Percentiles rank a stretch among this genome's conserved stretches.
Conservation (phyloP, 805 yeast species). For the Sungouiozyma ichnusensis region DNA sequence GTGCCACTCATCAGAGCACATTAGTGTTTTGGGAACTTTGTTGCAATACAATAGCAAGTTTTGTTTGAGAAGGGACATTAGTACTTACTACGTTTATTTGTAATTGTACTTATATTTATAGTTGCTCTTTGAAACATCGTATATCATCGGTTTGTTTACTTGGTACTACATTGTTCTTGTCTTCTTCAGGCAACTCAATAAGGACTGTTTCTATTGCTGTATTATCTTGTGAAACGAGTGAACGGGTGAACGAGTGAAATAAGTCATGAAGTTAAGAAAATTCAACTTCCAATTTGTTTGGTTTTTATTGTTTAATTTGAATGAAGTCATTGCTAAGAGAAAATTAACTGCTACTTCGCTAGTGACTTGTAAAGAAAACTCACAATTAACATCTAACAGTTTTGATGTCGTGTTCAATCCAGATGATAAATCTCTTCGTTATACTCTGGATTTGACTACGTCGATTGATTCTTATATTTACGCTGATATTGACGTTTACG, state of each 20-base stretch:
- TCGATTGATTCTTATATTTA: conserved; percentile 53
- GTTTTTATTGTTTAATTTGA: neutral
- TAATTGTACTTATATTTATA: too few relatives aligned
- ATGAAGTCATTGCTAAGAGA: conserved; percentile 4
- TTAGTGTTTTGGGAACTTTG: too few relatives aligned
- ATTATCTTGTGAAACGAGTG: too few relatives aligned
- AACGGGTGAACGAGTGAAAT: neutral
- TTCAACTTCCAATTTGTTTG: neutral
- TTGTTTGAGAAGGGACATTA: too few relatives aligned
- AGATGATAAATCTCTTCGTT: conserved; percentile 52
- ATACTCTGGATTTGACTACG: conserved; percentile 60
- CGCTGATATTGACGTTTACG: conserved; percentile 68
- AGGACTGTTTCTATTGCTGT: too few relatives aligned
- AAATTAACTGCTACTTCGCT: conserved; percentile 50
- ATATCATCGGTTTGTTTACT: too few relatives aligned
- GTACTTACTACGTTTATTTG: too few relatives aligned
- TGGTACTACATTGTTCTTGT: too few relatives aligned
- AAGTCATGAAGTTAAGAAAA: neutral
- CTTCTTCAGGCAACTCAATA: too few relatives aligned
- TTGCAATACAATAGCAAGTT: too few relatives aligned
- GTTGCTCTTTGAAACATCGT: too few relatives aligned
- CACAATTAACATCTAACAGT: conserved; percentile 59
- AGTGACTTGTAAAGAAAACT: conserved; percentile 76
- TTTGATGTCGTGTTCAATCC: conserved; percentile 74
- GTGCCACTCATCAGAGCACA: too few relatives aligned